phyloP scores from a whole-genome alignment of 2,329 filamentous ascomycete species.

The Clarireedia hainanense region DNA sequence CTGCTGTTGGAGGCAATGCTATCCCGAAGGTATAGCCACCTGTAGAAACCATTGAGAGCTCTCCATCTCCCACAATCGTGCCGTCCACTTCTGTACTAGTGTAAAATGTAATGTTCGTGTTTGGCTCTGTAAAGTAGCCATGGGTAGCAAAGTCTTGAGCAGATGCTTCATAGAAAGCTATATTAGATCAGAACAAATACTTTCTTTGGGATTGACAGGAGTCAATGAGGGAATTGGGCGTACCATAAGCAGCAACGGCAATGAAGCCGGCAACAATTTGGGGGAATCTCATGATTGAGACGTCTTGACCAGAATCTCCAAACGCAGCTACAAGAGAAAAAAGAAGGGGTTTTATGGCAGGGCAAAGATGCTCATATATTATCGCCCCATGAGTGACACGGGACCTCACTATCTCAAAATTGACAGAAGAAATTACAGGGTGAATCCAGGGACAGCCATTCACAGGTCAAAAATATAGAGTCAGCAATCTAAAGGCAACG shows the following conservation, averaged over 20 bases:
- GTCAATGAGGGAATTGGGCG: background rate
- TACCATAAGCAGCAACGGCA: slow-evolving; percentile 20
- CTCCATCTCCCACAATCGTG: slow-evolving; percentile 29
- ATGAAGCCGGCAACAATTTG: slow-evolving; percentile 18
- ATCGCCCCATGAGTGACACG: background rate
- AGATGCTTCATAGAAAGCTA: slow-evolving; percentile 18
- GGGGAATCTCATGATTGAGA: slow-evolving; percentile 22
- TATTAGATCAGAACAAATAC: slow-evolving; percentile 2
- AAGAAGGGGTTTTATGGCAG: background rate
- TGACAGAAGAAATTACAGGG: background rate
- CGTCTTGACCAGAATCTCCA: slow-evolving; percentile 6
- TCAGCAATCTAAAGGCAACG: background rate
- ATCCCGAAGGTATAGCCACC: slow-evolving; percentile 47
- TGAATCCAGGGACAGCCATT: background rate
- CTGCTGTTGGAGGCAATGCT: slow-evolving; percentile 42
- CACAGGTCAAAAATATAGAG: background rate
- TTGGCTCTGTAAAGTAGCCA: slow-evolving; percentile 35
- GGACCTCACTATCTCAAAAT: background rate
- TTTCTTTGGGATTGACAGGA: background rate
- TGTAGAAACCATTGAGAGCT: slow-evolving; percentile 20
- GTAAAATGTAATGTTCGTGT: slow-evolving; percentile 46
- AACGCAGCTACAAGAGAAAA: background rate
- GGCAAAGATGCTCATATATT: background rate
- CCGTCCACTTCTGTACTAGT: slow-evolving; percentile 38
- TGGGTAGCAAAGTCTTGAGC: slow-evolving; percentile 27